These are phyloP conservation scores for Pinus albicaulis DNA, from an alignment of 75 land plant genomes.

Conservation along the genomic window DNA sequence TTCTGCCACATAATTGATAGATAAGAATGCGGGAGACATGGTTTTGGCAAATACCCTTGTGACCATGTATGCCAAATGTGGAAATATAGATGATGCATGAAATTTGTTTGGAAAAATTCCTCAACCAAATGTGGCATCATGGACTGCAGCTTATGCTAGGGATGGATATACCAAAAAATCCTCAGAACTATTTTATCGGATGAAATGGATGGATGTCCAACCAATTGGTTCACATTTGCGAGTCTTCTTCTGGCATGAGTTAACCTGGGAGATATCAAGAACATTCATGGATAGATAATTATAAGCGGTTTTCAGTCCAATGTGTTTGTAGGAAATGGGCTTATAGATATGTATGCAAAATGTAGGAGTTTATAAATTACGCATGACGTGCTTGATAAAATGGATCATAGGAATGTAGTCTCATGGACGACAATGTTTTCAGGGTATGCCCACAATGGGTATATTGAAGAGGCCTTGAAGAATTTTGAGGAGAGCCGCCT, in stretches of 20 bases:
- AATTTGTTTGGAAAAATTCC: conserved; percentile 43
- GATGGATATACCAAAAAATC: conserved; percentile 53
- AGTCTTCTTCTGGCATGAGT: conserved; percentile 24
- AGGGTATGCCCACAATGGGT: conserved; percentile 19
- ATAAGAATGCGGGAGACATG: conserved; percentile 14
- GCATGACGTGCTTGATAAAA: conserved; percentile 4
- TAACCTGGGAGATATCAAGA: neutral
- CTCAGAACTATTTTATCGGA: conserved; percentile 17
- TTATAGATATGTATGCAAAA: conserved; percentile 23
- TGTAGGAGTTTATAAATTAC: conserved; percentile 11
- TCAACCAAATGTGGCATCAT: conserved; percentile 40
- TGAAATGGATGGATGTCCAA: neutral
- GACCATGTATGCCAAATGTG: conserved; percentile 31
- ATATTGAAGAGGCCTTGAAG: conserved; percentile 14
- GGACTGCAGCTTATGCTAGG: conserved; percentile 67
- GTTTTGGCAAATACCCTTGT: conserved; percentile 22
- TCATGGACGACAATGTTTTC: conserved; percentile 25
- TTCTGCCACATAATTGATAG: conserved; percentile 15
- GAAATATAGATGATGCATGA: conserved; percentile 14
- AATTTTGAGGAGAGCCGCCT: conserved; percentile 13
- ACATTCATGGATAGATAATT: no score
- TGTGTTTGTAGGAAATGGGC: conserved; percentile 12
- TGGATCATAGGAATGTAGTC: conserved; percentile 13
- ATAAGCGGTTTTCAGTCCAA: neutral
- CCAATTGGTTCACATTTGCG: conserved; percentile 10